A percentile compares a stretch with the other conserved stretches of the same genome.
phyloP scores from a whole-genome alignment of 1,284 basidiomycete species.

The Cronartium ribicola region DNA sequence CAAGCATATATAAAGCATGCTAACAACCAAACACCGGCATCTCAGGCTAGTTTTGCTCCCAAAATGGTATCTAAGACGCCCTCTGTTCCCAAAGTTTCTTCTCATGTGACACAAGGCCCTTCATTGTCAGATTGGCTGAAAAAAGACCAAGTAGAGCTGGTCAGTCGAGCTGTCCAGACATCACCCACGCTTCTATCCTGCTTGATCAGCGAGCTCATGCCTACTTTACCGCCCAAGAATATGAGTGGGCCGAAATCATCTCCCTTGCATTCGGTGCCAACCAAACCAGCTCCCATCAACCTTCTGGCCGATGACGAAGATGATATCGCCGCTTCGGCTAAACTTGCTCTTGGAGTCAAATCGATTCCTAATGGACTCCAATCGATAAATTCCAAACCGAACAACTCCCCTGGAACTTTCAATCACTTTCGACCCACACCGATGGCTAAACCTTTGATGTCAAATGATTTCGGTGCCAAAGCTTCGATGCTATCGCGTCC shows the following conservation, averaged over 20 bases:
- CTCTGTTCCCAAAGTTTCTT: neutral
- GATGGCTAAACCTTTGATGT: neutral
- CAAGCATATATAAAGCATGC: neutral
- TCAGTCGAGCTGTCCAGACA: conserved; percentile 41
- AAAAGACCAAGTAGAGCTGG: conserved; percentile 33
- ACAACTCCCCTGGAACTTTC: neutral
- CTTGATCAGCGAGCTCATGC: conserved; percentile 19
- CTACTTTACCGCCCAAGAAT: conserved; percentile 10
- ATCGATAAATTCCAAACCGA: neutral
- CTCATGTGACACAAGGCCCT: neutral
- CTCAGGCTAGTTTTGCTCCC: neutral
- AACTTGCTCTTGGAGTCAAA: neutral
- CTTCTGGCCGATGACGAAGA: neutral
- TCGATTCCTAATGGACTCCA: neutral
- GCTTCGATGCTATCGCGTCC: neutral
- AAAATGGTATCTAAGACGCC: neutral
- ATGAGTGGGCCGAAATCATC: neutral
- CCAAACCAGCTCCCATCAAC: neutral
- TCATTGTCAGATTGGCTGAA: conserved; percentile 27
- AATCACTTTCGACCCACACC: neutral
- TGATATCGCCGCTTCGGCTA: neutral
- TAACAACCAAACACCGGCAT: neutral
- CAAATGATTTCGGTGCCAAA: neutral
- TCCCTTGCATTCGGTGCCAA: neutral
- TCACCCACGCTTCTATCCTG: conserved; percentile 28